phyloP scores from a whole-genome alignment of 2,329 filamentous ascomycete genomes.

The Sarocladium oryzae region DNA sequence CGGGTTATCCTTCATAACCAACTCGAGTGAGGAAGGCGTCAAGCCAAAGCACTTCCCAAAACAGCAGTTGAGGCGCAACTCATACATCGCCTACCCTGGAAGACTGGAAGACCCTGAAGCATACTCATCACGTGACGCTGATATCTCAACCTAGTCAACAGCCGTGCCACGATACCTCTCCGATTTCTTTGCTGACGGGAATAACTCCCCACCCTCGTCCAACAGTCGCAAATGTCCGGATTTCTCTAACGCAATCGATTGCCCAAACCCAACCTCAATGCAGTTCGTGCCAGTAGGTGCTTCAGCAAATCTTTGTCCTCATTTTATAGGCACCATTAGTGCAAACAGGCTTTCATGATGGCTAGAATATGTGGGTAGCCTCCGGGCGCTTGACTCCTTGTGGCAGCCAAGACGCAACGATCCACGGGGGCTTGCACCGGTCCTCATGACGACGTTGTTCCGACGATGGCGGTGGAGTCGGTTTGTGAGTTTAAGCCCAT shows the following conservation, averaged over 20 bases:
- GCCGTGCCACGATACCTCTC: too few species aligned
- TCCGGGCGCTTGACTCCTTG: slow-evolving; percentile 13
- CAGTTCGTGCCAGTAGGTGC: background rate
- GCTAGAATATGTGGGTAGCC: background rate
- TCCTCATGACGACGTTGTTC: background rate
- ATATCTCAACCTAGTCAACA: too few species aligned
- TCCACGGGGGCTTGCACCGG: background rate
- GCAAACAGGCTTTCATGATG: too few species aligned
- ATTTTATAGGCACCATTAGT: background rate
- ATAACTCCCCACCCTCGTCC: background rate
- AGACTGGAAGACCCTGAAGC: background rate
- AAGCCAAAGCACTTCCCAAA: too few species aligned
- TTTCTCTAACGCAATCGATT: slow-evolving; percentile 1
- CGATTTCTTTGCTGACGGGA: background rate
- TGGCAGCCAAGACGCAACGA: slow-evolving; percentile 14
- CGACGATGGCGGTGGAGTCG: background rate
- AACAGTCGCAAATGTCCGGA: background rate
- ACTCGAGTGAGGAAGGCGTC: too few species aligned
- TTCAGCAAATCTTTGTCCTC: background rate
- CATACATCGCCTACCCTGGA: background rate
- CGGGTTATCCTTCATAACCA: too few species aligned
- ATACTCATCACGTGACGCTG: background rate
- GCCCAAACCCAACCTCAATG: background rate
- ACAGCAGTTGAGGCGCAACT: background rate
- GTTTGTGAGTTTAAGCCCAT: background rate